Conservation (phyloP, 306 rosid genomes). For the Erythrophleum fordii region DNA sequence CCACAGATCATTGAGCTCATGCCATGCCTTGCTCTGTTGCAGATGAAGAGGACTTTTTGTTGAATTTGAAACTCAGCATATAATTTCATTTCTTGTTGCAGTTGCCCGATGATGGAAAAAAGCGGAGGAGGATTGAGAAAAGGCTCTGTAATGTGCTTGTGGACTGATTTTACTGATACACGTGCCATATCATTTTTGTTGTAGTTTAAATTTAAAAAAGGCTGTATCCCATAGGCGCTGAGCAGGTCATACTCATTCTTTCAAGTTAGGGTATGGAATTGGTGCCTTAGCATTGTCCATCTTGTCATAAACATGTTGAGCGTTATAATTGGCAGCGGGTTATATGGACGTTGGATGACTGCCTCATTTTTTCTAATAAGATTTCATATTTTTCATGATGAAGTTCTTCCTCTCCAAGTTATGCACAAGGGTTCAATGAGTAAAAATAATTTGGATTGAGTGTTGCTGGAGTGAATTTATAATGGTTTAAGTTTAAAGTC, state of each 20-base stretch:
- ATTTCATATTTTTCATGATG: not conserved
- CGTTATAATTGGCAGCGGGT: not conserved
- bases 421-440: not conserved
- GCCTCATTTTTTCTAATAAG: conserved; percentile 40
- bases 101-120: conserved; percentile 49
- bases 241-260: not conserved
- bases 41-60: not conserved
- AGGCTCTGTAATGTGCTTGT: conserved; percentile 57
- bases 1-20: not conserved
- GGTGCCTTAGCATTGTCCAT: conserved; percentile 21
- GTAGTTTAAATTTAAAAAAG: conserved; percentile 22
- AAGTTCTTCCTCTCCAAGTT: not conserved
- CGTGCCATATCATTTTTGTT: conserved; percentile 26
- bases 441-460: not conserved
- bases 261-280: conserved; percentile 10
- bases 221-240: conserved; percentile 5
- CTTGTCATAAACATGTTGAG: not conserved
- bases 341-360: not conserved
- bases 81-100: conserved; percentile 35
- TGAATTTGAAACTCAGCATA: not conserved
- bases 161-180: conserved; percentile 32
- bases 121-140: conserved; percentile 55
- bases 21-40: not conserved
- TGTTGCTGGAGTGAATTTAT: not conserved
- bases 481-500: not conserved